phyloP scores from a whole-genome alignment of 2,329 filamentous ascomycete genomes.

The Neonectria punicea region DNA sequence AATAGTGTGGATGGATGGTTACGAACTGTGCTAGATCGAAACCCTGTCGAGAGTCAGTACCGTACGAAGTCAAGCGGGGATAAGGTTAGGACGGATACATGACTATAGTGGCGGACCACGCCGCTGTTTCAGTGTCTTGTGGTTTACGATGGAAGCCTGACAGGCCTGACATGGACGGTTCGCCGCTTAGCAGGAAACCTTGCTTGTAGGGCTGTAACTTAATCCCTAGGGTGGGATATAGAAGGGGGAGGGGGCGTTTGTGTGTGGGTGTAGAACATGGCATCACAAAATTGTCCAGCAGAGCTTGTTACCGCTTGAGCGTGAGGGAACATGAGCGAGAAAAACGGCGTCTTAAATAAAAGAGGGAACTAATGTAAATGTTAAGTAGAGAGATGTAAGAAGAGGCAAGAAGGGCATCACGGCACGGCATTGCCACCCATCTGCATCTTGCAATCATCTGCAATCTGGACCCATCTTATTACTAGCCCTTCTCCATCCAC shows the following conservation, averaged over 20 bases:
- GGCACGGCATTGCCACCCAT: conserved; percentile 17
- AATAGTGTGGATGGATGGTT: not conserved
- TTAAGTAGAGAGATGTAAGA: not conserved
- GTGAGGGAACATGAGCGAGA: not conserved
- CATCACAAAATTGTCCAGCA: not conserved
- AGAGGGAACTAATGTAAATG: no score
- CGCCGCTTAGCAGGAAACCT: conserved; percentile 6
- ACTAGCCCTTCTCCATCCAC: not conserved
- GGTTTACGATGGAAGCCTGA: not conserved
- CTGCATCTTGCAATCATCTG: conserved; percentile 9
- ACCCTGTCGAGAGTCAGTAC: not conserved
- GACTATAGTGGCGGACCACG: conserved; percentile 5
- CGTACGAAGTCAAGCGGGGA: not conserved
- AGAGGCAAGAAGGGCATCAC: conserved; percentile 15
- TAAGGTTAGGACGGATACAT: conserved; percentile 21
- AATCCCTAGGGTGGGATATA: not conserved
- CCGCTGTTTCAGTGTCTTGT: not conserved
- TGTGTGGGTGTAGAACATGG: not conserved
- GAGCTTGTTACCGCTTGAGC: no score
- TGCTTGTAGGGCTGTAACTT: conserved; percentile 16
- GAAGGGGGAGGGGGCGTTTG: not conserved
- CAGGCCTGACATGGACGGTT: conserved; percentile 10
- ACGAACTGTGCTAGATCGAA: not conserved
- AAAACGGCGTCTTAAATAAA: not conserved
- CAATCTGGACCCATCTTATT: not conserved